Evolutionary conservation across 495 filamentous ascomycete genomes (phyloP).

Genomic region (Jackrogersella minutella): DNA sequence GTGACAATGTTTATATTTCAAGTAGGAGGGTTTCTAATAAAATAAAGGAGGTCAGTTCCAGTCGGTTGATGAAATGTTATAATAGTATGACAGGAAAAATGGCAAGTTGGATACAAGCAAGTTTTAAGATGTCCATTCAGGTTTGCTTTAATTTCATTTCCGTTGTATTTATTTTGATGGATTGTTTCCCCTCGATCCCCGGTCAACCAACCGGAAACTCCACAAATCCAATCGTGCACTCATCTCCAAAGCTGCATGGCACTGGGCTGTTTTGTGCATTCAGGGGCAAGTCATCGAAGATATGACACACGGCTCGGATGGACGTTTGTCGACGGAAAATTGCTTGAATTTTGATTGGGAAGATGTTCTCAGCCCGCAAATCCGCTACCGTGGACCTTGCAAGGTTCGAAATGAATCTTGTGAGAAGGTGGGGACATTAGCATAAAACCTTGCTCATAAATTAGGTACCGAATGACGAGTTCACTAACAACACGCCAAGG

Average conservation of each 20-base stretch:
- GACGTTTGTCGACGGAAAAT: slow-evolving; percentile 32
- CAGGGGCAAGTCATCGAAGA: slow-evolving; percentile 26
- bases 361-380: slow-evolving; percentile 19
- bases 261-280: slow-evolving; percentile 42
- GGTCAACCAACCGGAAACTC: slow-evolving; percentile 25
- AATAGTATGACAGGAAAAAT: slow-evolving; percentile 5
- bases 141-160: slow-evolving; percentile 43
- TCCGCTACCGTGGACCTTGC: slow-evolving; percentile 13
- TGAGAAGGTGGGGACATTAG: slow-evolving; percentile 18
- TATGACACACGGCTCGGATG: slow-evolving; percentile 4
- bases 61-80: not conserved
- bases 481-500: not conserved
- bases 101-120: slow-evolving; percentile 9
- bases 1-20: no score
- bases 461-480: slow-evolving; percentile 22
- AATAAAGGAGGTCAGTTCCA: slow-evolving; percentile 8
- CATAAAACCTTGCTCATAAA: slow-evolving; percentile 1
- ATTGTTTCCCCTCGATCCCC: slow-evolving; percentile 29
- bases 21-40: slow-evolving; percentile 2
- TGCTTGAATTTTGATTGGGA: slow-evolving; percentile 35
- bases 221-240: slow-evolving; percentile 34
- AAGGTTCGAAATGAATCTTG: slow-evolving; percentile 26
- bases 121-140: slow-evolving; percentile 1
- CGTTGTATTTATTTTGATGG: slow-evolving; percentile 31
- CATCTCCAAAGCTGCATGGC: slow-evolving; percentile 38